Evolutionary conservation across 768 basidiomycete species (phyloP), one percentile per base, ranked within the genome.

Genomic region (Mrakia hoshinonis): DNA sequence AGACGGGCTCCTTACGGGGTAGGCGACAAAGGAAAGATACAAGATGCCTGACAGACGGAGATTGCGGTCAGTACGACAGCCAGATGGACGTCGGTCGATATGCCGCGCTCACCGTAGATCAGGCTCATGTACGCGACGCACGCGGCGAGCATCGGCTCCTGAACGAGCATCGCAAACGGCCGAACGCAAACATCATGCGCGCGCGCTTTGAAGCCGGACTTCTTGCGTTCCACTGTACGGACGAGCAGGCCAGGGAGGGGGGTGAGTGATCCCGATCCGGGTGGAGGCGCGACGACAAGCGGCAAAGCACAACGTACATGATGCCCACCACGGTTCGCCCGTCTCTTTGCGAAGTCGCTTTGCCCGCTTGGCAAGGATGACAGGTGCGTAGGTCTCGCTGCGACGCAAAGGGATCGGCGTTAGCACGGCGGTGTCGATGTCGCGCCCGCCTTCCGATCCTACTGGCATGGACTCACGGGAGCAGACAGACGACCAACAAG

Each of bases 21-120:
- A 79, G 10, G 80, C 79, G 48, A 79, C 78, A 72, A 81, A 81
- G 38, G 81, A 58, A 1, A 81, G 74, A 68, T 80, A 80, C 0
- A 81, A 76, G 29, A 79, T 73, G 55, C 47, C 75, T 70, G 77
- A 79, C 18, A 78, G 75, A 71, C 48, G 38, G 29, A 26, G 31
- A 68, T 7, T 52, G 24, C 9, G 60, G 49, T 5, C 29, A 55
- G 31, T n/a, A n/a, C n/a, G n/a, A n/a, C n/a, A n/a, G n/a, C n/a
- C n/a, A n/a, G n/a, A n/a, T n/a, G n/a, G n/a, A n/a, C n/a, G n/a
- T n/a, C n/a, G n/a, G n/a, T n/a, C n/a, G n/a, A n/a, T n/a, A n/a
- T 54, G 38, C n/a, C 38, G 34, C 12, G 46, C 52, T 31, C 43
- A 54, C 26, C 24, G 22, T 34, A 51, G 49, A 24, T 11, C 9